Percentiles rank a stretch among this genome's conserved stretches.
These are phyloP conservation scores for Austroboletus novae-zelandiae DNA, from an alignment of 1,284 basidiomycete genomes.

Conservation along the genomic window DNA sequence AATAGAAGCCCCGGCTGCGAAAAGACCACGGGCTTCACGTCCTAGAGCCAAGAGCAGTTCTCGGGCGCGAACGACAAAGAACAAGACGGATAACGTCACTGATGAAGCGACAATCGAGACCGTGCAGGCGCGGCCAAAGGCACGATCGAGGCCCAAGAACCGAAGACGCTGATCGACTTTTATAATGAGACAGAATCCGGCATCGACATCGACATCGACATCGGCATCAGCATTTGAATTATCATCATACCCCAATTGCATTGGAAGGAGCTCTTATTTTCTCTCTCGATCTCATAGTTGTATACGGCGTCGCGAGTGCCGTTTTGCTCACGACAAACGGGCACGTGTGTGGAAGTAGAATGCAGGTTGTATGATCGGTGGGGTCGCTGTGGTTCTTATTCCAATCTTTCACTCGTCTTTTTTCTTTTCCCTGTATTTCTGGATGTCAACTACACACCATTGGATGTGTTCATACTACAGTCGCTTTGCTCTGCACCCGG, in stretches of 20 bases:
- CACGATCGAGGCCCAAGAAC: slow-evolving; percentile 29
- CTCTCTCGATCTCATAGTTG: slow-evolving; percentile 24
- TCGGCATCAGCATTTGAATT: slow-evolving; percentile 1
- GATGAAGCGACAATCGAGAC: slow-evolving; percentile 17
- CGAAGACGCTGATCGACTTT: slow-evolving; percentile 28
- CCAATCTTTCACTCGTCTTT: slow-evolving; percentile 1
- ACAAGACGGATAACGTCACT: slow-evolving; percentile 16
- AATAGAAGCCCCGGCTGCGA: slow-evolving; percentile 14
- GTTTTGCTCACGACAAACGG: slow-evolving; percentile 6
- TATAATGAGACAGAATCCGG: slow-evolving; percentile 10
- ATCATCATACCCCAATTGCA: slow-evolving; percentile 22
- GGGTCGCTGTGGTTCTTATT: slow-evolving; percentile 7
- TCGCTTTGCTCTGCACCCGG: slow-evolving; percentile 24
- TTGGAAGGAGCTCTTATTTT: slow-evolving; percentile 21
- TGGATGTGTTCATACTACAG: slow-evolving; percentile 14
- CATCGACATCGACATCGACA: slow-evolving; percentile 12
- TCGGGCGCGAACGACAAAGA: slow-evolving; percentile 16
- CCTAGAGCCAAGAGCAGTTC: slow-evolving; percentile 26
- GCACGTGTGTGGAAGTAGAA: slow-evolving; percentile 10
- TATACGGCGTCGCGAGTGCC: slow-evolving; percentile 16
- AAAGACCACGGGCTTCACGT: slow-evolving; percentile 20
- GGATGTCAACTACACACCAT: slow-evolving; percentile 5
- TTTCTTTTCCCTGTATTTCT: slow-evolving; percentile 19
- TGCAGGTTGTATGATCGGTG: slow-evolving; percentile 15
- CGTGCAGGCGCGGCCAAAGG: slow-evolving; percentile 30